Evolutionary conservation across 2,329 filamentous ascomycete genomes (phyloP).

Genomic region (Hymenoscyphus scutula): DNA sequence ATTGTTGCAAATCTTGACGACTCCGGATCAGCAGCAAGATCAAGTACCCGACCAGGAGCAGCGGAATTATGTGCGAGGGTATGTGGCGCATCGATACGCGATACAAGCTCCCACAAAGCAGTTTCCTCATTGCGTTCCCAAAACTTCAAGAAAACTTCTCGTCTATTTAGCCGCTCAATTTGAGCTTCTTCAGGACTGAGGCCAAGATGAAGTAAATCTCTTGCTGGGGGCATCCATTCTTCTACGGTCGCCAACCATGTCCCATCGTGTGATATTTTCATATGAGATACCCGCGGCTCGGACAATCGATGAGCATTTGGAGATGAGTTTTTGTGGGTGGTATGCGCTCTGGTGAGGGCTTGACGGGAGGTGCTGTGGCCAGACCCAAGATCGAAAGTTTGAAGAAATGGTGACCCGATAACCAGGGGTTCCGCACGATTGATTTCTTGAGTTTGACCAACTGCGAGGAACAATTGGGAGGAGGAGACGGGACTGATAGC

Average conservation of each 20-base stretch:
- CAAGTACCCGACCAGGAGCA: slow-evolving; percentile 60
- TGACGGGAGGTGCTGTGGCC: slow-evolving; percentile 80
- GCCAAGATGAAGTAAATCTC: slow-evolving; percentile 62
- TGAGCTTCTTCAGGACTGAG: slow-evolving; percentile 44
- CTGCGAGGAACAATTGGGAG: slow-evolving; percentile 65
- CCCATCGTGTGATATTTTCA: slow-evolving; percentile 77
- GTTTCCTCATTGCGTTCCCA: slow-evolving; percentile 67
- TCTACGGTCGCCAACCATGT: slow-evolving; percentile 90
- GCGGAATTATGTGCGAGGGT: slow-evolving; percentile 50
- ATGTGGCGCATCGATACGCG: slow-evolving; percentile 83
- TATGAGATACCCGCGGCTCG: slow-evolving; percentile 73
- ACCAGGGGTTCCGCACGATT: slow-evolving; percentile 49
- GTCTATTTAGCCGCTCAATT: slow-evolving; percentile 50
- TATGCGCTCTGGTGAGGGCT: slow-evolving; percentile 82
- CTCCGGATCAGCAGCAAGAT: slow-evolving; percentile 68
- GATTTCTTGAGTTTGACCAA: slow-evolving; percentile 59
- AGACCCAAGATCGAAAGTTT: slow-evolving; percentile 81
- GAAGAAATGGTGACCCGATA: slow-evolving; percentile 64
- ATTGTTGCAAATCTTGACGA: slow-evolving; percentile 77
- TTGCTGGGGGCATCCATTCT: slow-evolving; percentile 75
- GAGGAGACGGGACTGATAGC: slow-evolving; percentile 60
- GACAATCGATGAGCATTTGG: slow-evolving; percentile 68
- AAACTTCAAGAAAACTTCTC: slow-evolving; percentile 85
- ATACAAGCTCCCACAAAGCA: slow-evolving; percentile 69
- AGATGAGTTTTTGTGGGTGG: slow-evolving; percentile 75